These are phyloP conservation scores for Berberis vulgaris DNA, from an alignment of 164 flowering plant species.

Conservation along the genomic window DNA sequence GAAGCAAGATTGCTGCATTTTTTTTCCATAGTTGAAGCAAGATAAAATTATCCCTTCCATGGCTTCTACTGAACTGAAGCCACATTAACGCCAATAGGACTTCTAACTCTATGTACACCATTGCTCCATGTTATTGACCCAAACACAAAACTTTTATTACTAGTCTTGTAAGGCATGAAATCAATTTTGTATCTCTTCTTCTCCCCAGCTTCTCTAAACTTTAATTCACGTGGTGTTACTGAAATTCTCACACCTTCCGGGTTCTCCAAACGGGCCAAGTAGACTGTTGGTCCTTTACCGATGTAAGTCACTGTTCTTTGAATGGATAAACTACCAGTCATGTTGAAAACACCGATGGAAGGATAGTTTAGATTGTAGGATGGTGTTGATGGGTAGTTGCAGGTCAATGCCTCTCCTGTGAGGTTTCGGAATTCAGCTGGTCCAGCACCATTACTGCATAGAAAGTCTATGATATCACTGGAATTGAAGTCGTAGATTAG, in stretches of 20 bases:
- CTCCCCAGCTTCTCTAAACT: conserved; percentile 30
- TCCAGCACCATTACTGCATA: conserved; percentile 40
- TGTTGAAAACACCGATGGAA: conserved; percentile 41
- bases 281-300: conserved; percentile 36
- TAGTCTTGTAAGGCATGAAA: conserved; percentile 23
- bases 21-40: too few species aligned
- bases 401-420: conserved; percentile 26
- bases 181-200: conserved; percentile 36
- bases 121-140: conserved; percentile 45
- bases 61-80: conserved; percentile 20
- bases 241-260: conserved; percentile 34
- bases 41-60: not conserved
- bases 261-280: conserved; percentile 22
- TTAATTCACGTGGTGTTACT: conserved; percentile 30
- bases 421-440: conserved; percentile 35
- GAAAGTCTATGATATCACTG: conserved; percentile 29
- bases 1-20: too few species aligned
- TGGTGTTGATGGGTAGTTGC: conserved; percentile 20
- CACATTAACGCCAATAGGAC: conserved; percentile 48
- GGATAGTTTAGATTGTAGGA: conserved; percentile 54
- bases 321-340: conserved; percentile 41
- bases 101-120: conserved; percentile 33
- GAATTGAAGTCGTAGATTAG: conserved; percentile 38
- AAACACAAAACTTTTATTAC: conserved; percentile 41
- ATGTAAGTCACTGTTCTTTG: conserved; percentile 41